A percentile compares a stretch with the other conserved stretches of the same genome.
Conservation (phyloP, 768 basidiomycete genomes). For the Lactarius quietus region DNA sequence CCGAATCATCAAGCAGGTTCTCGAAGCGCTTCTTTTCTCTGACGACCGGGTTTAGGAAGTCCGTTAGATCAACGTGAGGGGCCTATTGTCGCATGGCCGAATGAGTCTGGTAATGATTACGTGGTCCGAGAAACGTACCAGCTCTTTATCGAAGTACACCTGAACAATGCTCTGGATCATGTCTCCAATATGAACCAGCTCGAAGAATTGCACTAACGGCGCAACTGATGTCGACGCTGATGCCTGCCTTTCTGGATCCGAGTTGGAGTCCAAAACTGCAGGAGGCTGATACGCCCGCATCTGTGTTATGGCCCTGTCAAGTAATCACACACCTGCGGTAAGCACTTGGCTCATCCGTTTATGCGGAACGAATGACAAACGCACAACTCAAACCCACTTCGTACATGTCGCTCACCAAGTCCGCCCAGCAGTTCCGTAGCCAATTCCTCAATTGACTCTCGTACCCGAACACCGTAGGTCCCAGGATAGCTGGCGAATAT, state of each 20-base stretch:
- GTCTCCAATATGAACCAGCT: constrained; percentile 94
- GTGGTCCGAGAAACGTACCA: constrained; percentile 46
- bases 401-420: constrained; percentile 74
- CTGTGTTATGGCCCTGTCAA: constrained; percentile 72
- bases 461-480: constrained; percentile 78
- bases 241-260: constrained; percentile 56
- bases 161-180: constrained; percentile 98
- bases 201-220: constrained; percentile 94
- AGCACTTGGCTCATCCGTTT: not conserved
- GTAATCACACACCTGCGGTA: not conserved
- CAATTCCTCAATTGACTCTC: constrained; percentile 91
- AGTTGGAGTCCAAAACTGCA: constrained; percentile 49
- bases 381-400: constrained; percentile 65
- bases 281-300: constrained; percentile 90
- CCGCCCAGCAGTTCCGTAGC: constrained; percentile 83
- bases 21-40: constrained; percentile 98
- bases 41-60: constrained; percentile 90
- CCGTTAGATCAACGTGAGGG: constrained; percentile 85
- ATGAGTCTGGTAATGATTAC: not conserved
- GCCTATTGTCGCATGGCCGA: constrained; percentile 43
- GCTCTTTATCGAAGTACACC: constrained; percentile 96
- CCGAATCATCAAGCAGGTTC: constrained; percentile 85
- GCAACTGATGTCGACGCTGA: constrained; percentile 50
- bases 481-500: constrained; percentile 88
- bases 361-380: not conserved